These are phyloP conservation scores for Plectranthus barbatus DNA, from an alignment of 257 asterid species.

Conservation along the genomic window DNA sequence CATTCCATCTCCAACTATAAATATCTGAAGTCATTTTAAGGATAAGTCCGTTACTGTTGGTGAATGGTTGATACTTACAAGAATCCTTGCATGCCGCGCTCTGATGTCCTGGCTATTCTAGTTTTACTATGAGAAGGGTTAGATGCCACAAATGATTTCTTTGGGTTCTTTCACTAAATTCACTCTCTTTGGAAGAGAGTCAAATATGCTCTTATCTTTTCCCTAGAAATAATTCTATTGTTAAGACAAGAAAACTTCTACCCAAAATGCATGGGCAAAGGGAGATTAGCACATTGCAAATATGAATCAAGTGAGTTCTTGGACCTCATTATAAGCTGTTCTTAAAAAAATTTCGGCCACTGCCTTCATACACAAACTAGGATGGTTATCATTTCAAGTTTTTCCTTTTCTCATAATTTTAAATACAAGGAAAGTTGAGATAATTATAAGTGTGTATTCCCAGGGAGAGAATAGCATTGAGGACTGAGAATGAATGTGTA, in stretches of 20 bases:
- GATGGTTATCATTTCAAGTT: neutral
- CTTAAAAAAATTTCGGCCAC: neutral
- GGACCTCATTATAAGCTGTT: neutral
- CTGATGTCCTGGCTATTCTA: constrained; percentile 9
- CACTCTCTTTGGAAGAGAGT: neutral
- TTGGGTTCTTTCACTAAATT: neutral
- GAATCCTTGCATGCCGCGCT: constrained; percentile 29
- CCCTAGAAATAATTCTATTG: neutral
- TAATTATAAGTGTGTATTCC: neutral
- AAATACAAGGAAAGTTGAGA: neutral
- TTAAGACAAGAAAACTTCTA: neutral
- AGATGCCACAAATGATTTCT: neutral
- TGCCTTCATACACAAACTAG: neutral
- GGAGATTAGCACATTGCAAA: neutral
- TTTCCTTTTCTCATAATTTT: neutral
- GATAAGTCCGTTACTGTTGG: neutral
- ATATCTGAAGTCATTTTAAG: neutral
- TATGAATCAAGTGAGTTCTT: neutral
- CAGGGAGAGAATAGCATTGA: neutral
- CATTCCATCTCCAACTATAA: neutral
- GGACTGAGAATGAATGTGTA: neutral
- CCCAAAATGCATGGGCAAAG: neutral
- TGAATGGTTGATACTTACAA: constrained; percentile 17
- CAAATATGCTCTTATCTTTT: neutral
- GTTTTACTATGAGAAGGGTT: neutral